These are phyloP conservation scores for Thoreauomyces humboldtii DNA, from an alignment of 192 early-diverging fungal species.

Conservation along the genomic window DNA sequence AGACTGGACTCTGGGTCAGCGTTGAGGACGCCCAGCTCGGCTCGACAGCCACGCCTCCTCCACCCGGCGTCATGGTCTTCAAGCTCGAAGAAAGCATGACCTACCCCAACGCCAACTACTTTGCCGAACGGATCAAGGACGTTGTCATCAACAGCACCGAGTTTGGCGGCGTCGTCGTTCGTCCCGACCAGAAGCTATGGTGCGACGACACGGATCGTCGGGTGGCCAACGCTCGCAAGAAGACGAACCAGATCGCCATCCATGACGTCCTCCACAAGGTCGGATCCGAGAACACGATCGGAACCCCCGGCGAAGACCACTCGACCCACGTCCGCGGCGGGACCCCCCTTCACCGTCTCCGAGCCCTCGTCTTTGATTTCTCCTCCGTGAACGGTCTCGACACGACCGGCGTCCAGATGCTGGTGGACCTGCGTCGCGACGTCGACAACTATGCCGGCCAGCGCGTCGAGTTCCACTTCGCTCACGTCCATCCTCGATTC, in stretches of 20 bases:
- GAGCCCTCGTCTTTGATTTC: slow-evolving; percentile 80
- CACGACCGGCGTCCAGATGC: slow-evolving; percentile 72
- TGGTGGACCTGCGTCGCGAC: slow-evolving; percentile 65
- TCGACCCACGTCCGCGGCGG: too few relatives aligned
- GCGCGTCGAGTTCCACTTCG: slow-evolving; percentile 55
- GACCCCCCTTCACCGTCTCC: slow-evolving; percentile 40
- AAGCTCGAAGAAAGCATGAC: slow-evolving; percentile 58
- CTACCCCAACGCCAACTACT: slow-evolving; percentile 67
- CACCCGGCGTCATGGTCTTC: slow-evolving; percentile 72
- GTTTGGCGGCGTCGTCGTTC: slow-evolving; percentile 21
- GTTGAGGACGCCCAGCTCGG: slow-evolving; percentile 4
- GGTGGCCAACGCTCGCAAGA: slow-evolving; percentile 1
- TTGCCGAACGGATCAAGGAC: slow-evolving; percentile 34
- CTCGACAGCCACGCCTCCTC: slow-evolving; percentile 14
- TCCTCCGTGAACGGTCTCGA: slow-evolving; percentile 74
- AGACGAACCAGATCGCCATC: neutral
- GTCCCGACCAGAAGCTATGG: slow-evolving; percentile 30
- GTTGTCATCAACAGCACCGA: slow-evolving; percentile 19
- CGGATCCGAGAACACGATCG: slow-evolving; percentile 18
- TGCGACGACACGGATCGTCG: slow-evolving; percentile 39
- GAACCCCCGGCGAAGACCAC: neutral
- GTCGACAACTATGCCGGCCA: slow-evolving; percentile 51
- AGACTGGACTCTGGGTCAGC: slow-evolving; percentile 36
- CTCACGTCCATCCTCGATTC: slow-evolving; percentile 32
- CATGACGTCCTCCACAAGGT: slow-evolving; percentile 23